Conservation (phyloP, 352 stramenopile species). For the Globisporangium spiculum region DNA sequence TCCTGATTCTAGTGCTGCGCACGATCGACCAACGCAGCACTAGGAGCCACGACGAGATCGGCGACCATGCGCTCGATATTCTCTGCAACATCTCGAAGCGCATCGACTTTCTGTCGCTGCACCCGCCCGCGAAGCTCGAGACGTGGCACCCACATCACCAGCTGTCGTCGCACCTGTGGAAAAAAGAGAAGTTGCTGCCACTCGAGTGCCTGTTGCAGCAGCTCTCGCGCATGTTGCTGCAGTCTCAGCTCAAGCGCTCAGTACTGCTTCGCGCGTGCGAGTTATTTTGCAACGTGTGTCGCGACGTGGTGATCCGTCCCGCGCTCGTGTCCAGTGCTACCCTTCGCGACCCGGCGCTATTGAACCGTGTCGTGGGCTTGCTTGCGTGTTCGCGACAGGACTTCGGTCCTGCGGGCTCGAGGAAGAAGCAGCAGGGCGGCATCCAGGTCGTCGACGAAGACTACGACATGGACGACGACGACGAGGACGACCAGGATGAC, state of each 20-base stretch:
- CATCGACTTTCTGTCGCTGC: constrained; percentile 65
- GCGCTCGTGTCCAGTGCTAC: constrained; percentile 41
- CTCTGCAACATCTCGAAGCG: constrained; percentile 66
- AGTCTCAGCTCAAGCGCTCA: constrained; percentile 37
- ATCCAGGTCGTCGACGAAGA: constrained; percentile 35
- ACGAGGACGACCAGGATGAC: constrained; percentile 50
- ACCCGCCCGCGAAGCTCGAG: constrained; percentile 49
- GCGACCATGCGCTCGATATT: constrained; percentile 73
- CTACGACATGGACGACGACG: constrained; percentile 44
- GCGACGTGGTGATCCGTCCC: constrained; percentile 45
- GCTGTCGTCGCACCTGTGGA: constrained; percentile 56
- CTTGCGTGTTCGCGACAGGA: constrained; percentile 54
- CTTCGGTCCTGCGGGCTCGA: constrained; percentile 27
- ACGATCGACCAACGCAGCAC: constrained; percentile 28
- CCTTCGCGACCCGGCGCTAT: constrained; percentile 39
- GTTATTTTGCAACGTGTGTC: constrained; percentile 55
- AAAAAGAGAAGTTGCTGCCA: constrained; percentile 51
- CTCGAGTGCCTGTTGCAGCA: constrained; percentile 65
- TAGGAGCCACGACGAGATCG: constrained; percentile 53
- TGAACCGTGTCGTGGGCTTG: constrained; percentile 51
- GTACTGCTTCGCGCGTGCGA: constrained; percentile 64
- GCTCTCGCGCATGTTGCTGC: constrained; percentile 38
- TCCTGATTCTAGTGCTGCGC: constrained; percentile 57
- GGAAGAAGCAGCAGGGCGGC: constrained; percentile 29
- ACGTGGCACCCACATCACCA: constrained; percentile 64